These are phyloP conservation scores for Alternaria angustiovoidea DNA, from an alignment of 2,329 filamentous ascomycete genomes.

Conservation along the genomic window DNA sequence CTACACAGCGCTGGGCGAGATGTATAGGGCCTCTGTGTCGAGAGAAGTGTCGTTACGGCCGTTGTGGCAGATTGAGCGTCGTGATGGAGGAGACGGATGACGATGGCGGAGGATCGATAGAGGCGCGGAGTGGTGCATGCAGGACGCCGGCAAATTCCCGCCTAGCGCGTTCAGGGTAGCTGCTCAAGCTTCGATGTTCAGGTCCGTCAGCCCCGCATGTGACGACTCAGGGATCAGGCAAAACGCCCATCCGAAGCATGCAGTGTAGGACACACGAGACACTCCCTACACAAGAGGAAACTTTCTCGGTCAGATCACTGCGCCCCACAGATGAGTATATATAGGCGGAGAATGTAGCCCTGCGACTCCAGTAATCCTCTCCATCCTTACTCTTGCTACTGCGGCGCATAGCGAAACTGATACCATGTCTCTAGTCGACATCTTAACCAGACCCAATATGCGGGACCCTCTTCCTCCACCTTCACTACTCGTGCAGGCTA, in stretches of 20 bases:
- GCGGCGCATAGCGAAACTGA: conserved; percentile 15
- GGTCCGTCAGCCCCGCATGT: conserved; percentile 20
- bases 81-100: conserved; percentile 17
- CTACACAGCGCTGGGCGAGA: conserved; percentile 42
- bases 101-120: conserved; percentile 17
- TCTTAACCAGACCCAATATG: conserved; percentile 60
- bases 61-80: conserved; percentile 9
- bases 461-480: conserved; percentile 74
- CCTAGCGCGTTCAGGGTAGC: conserved; percentile 14
- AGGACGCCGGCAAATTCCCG: conserved; percentile 7
- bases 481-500: conserved; percentile 62
- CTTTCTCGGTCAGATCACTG: conserved; percentile 3
- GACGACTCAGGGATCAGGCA: conserved; percentile 19
- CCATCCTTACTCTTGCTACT: background rate
- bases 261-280: conserved; percentile 14
- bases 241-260: conserved; percentile 18
- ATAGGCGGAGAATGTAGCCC: conserved; percentile 18
- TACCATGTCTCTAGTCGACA: conserved; percentile 30
- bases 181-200: conserved; percentile 2
- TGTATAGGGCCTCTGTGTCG: conserved; percentile 19
- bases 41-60: conserved; percentile 8
- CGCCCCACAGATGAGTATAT: conserved; percentile 6
- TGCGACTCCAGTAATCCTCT: conserved; percentile 8
- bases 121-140: conserved; percentile 20
- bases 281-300: conserved; percentile 11